A percentile compares a stretch with the other conserved stretches of the same genome.
Evolutionary conservation across 305 asterid genomes (phyloP).

Genomic region (Euphrasia arctica): DNA sequence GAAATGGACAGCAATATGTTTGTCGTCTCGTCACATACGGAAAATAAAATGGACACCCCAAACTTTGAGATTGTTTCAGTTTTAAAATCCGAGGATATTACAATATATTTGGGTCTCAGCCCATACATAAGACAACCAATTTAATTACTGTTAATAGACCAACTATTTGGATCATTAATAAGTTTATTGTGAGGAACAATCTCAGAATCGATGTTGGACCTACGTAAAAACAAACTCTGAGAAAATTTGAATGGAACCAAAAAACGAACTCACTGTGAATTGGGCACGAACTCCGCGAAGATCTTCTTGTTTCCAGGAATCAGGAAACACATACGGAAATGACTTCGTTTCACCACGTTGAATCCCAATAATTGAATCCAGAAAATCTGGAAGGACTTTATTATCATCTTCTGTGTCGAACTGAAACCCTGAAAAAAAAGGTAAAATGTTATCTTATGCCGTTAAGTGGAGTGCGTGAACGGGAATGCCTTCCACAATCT

Average conservation of each 20-base stretch:
- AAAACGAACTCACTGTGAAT: conserved; percentile 58
- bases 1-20: conserved; percentile 9
- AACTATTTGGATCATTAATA: not conserved
- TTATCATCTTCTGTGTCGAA: conserved; percentile 93
- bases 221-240: conserved; percentile 11
- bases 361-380: conserved; percentile 58
- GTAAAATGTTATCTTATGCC: conserved; percentile 9
- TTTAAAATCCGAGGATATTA: not conserved
- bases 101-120: conserved; percentile 1
- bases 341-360: conserved; percentile 71
- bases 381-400: conserved; percentile 79
- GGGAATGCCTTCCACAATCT: conserved; percentile 3
- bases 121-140: conserved; percentile 1
- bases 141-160: not conserved
- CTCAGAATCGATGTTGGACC: not conserved
- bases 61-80: conserved; percentile 11
- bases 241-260: conserved; percentile 3
- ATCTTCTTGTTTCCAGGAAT: conserved; percentile 86
- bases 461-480: conserved; percentile 11
- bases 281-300: conserved; percentile 85
- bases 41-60: not conserved
- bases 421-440: conserved; percentile 63
- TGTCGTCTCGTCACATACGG: not conserved
- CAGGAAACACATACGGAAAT: conserved; percentile 83
- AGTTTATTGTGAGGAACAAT: conserved; percentile 5